Base-by-base conservation (phyloP, 805 yeast genomes). In the Candida sphagnicola region DNA sequence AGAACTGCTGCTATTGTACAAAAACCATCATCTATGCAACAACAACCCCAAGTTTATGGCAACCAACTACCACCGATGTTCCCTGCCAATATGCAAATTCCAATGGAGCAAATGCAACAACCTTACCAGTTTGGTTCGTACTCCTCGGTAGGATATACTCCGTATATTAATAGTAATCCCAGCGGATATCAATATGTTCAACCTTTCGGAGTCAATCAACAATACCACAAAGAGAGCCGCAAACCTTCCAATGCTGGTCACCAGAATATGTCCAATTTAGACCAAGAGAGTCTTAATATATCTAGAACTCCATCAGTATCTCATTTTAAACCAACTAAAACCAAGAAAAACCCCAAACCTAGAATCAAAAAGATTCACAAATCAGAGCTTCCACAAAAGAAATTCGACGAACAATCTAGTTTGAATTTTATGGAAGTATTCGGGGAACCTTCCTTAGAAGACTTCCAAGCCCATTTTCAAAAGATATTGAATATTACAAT, bases 311-410 rank as follows among this genome's bases (percentile, higher is more conserved):
- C 18, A 19, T 8, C 28, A 8, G 31, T 12, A 21, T 26, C 31
- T 19, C 44, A 57, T 36, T 65, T 55, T 54, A 61, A 60, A 39
- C 72, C 72, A 10, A 56, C 51, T 8, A 59, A 57, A 28, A 63
- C 71, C 12, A 66, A 66, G 43, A 52, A 51, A 38, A 65, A 66
- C 45, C 46, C 58, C 15, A 51, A 57, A 30, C 72, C 72, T 2
- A 49, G 69, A 24, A 66, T 66, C 45, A 57, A 65, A 45, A 62
- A 60, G 38, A 49, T 65, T 21, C 48, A 48, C 24, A 49, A 49
- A 34, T 42, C 31, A 35, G 42, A 8, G 17, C 25, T n/a, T 4
- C 23, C 18, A 35, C 18, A 3, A 10, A 14, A 24, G 8, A 8
- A 13, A 30, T 10, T 13, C 14, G 32, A 14, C n/a, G 34, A 4